Evolutionary conservation across 495 filamentous ascomycete species (phyloP).

Genomic region (Podospora fimiseda): DNA sequence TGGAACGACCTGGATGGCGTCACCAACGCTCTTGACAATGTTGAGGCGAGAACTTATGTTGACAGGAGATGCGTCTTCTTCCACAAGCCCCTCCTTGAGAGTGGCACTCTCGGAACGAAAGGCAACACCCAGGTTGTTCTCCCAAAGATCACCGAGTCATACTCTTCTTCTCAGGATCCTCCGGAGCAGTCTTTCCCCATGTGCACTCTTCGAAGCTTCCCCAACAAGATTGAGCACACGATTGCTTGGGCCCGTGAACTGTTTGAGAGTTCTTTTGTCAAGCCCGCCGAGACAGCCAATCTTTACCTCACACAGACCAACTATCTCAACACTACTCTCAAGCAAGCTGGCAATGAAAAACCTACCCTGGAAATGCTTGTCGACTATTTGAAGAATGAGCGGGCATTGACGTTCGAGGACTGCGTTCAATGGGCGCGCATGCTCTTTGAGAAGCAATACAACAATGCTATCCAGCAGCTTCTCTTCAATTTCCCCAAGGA

Average conservation of each 20-base stretch:
- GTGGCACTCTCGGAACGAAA: conserved; percentile 95
- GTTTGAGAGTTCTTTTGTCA: conserved; percentile 90
- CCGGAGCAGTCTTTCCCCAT: conserved; percentile 98
- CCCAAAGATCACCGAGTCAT: conserved; percentile 87
- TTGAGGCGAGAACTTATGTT: conserved; percentile 95
- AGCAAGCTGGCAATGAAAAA: conserved; percentile 95
- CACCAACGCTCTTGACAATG: conserved; percentile 96
- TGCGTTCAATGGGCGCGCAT: conserved; percentile 90
- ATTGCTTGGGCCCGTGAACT: conserved; percentile 97
- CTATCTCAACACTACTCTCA: conserved; percentile 82
- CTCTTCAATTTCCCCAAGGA: conserved; percentile 98
- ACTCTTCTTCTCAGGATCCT: conserved; percentile 96
- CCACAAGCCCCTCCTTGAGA: conserved; percentile 92
- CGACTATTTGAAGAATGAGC: conserved; percentile 87
- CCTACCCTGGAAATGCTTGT: conserved; percentile 85
- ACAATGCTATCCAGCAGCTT: conserved; percentile 93
- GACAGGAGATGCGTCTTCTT: conserved; percentile 98
- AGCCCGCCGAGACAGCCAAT: conserved; percentile 90
- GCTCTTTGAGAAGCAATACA: conserved; percentile 94
- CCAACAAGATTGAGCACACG: conserved; percentile 97
- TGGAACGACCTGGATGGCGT: conserved; percentile 88
- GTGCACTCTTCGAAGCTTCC: conserved; percentile 97
- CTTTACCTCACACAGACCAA: conserved; percentile 87
- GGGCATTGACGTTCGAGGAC: conserved; percentile 88
- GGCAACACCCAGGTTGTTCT: conserved; percentile 96